These are phyloP conservation scores for Geoglossum glabrum DNA, from an alignment of 495 filamentous ascomycete genomes.

Conservation along the genomic window DNA sequence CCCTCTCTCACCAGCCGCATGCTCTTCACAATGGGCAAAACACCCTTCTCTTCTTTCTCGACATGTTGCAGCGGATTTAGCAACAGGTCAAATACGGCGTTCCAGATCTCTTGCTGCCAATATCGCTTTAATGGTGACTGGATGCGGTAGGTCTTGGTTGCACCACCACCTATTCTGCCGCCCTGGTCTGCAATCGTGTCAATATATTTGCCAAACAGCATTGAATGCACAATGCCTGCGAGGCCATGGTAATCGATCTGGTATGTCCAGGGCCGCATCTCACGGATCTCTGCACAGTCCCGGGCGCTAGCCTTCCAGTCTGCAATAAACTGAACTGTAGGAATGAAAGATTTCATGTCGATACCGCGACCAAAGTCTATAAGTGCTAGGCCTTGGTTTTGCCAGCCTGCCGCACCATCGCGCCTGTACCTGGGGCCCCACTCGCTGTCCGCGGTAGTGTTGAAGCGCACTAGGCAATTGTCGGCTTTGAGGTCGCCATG, in stretches of 20 bases:
- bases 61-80: slow-evolving; percentile 54
- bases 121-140: slow-evolving; percentile 70
- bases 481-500: slow-evolving; percentile 93
- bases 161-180: slow-evolving; percentile 20
- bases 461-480: slow-evolving; percentile 79
- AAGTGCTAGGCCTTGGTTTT: slow-evolving; percentile 53
- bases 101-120: slow-evolving; percentile 89
- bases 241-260: slow-evolving; percentile 90
- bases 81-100: slow-evolving; percentile 60
- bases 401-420: slow-evolving; percentile 61
- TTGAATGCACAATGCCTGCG: slow-evolving; percentile 62
- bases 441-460: slow-evolving; percentile 22
- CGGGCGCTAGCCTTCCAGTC: slow-evolving; percentile 74
- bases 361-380: slow-evolving; percentile 94
- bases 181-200: slow-evolving; percentile 38
- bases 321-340: slow-evolving; percentile 70
- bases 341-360: slow-evolving; percentile 69
- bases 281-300: slow-evolving; percentile 89
- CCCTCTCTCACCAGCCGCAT: slow-evolving; percentile 43
- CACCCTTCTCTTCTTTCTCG: slow-evolving; percentile 34
- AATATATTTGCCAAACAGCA: slow-evolving; percentile 89
- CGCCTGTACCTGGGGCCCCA: slow-evolving; percentile 41
- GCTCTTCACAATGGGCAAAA: slow-evolving; percentile 45
- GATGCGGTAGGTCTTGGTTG: slow-evolving; percentile 46
- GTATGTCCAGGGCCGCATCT: slow-evolving; percentile 82